These are phyloP conservation scores for Lactarius quietus DNA, from an alignment of 768 basidiomycete genomes.

Conservation along the genomic window DNA sequence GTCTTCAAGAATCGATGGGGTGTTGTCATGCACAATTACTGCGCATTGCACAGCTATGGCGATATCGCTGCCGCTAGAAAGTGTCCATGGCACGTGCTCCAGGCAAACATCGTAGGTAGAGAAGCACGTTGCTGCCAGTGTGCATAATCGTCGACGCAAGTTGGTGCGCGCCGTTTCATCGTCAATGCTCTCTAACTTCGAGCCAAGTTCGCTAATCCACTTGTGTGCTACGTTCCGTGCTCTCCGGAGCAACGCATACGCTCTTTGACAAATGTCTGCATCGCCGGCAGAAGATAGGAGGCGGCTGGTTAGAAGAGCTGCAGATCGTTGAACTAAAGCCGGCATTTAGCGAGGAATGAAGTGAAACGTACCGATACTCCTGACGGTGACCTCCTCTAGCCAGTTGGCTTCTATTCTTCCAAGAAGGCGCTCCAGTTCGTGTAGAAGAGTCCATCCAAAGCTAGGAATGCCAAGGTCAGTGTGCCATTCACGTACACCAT, in stretches of 20 bases:
- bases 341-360: neutral
- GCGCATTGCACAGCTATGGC: constrained; percentile 17
- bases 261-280: neutral
- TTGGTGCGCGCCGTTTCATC: neutral
- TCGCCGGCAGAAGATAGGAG: constrained; percentile 9
- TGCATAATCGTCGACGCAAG: neutral
- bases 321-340: neutral
- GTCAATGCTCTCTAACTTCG: neutral
- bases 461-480: constrained; percentile 32
- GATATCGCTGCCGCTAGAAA: neutral
- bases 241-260: constrained; percentile 1
- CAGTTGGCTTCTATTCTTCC: constrained; percentile 40
- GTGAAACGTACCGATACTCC: constrained; percentile 3
- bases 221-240: neutral
- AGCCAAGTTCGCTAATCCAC: constrained; percentile 3
- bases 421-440: constrained; percentile 37
- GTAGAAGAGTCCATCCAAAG: constrained; percentile 38
- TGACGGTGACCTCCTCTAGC: constrained; percentile 27
- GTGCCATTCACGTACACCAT: constrained; percentile 38
- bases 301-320: constrained; percentile 12
- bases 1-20: neutral
- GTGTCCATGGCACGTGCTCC: neutral
- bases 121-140: constrained; percentile 7
- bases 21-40: constrained; percentile 10
- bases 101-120: constrained; percentile 4